Evolutionary conservation across 495 filamentous ascomycete genomes (phyloP).

Genomic region (Lasiosphaeria miniovina): DNA sequence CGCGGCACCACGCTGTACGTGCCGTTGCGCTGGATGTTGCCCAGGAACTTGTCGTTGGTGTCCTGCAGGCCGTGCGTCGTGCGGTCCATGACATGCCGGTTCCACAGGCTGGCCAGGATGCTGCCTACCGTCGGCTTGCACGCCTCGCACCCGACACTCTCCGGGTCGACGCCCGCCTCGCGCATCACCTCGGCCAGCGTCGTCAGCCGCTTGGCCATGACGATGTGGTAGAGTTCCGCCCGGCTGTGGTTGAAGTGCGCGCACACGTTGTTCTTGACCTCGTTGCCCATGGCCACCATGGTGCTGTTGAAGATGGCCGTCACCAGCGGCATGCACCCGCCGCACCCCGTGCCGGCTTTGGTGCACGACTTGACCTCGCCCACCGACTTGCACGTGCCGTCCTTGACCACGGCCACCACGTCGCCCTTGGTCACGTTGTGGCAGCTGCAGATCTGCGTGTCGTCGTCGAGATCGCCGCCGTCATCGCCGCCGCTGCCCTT

Average conservation of each 20-base stretch:
- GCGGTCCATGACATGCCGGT: slow-evolving; percentile 78
- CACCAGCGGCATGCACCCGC: slow-evolving; percentile 90
- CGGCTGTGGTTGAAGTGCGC: slow-evolving; percentile 84
- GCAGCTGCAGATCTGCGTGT: slow-evolving; percentile 92
- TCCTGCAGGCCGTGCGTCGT: slow-evolving; percentile 80
- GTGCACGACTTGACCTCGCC: slow-evolving; percentile 91
- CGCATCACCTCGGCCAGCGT: slow-evolving; percentile 80
- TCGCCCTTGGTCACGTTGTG: slow-evolving; percentile 95
- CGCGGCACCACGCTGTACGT: slow-evolving; percentile 90
- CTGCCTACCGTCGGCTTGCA: slow-evolving; percentile 88
- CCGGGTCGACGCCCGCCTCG: slow-evolving; percentile 68
- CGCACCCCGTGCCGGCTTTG: slow-evolving; percentile 92
- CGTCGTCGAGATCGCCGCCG: slow-evolving; percentile 57
- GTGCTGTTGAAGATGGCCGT: slow-evolving; percentile 91
- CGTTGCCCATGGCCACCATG: slow-evolving; percentile 86
- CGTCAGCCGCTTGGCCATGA: slow-evolving; percentile 76
- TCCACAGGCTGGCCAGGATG: slow-evolving; percentile 82
- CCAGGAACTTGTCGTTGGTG: slow-evolving; percentile 91
- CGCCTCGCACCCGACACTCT: slow-evolving; percentile 82
- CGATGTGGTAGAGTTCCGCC: slow-evolving; percentile 86
- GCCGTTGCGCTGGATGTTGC: slow-evolving; percentile 91
- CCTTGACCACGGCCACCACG: slow-evolving; percentile 69
- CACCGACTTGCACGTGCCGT: slow-evolving; percentile 79
- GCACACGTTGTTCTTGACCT: slow-evolving; percentile 86
- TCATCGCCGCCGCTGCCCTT: slow-evolving; percentile 72